Conservation (phyloP, 257 asterid species). For the Osmanthus fragrans region DNA sequence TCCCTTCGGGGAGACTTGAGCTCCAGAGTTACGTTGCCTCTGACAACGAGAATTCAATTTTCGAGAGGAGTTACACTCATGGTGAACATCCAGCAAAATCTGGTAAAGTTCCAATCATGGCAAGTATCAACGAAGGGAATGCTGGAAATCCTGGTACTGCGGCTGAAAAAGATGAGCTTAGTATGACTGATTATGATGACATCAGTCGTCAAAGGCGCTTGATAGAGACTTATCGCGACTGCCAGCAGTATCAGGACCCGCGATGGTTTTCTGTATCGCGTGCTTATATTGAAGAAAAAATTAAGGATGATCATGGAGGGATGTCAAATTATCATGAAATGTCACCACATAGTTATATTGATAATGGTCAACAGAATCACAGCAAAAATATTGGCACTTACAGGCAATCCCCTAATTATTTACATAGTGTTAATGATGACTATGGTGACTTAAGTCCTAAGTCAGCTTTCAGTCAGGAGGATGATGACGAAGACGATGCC, state of each 20-base stretch:
- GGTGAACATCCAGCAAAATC: conserved; percentile 18
- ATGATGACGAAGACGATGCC: conserved; percentile 49
- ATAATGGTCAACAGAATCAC: conserved; percentile 15
- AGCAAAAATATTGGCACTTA: conserved; percentile 18
- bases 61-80: conserved; percentile 23
- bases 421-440: conserved; percentile 14
- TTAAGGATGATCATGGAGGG: conserved; percentile 5
- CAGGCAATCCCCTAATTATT: conserved; percentile 27
- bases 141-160: conserved; percentile 28
- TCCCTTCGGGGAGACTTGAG: conserved; percentile 54
- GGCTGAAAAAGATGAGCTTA: conserved; percentile 35
- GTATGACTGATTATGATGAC: conserved; percentile 38
- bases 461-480: conserved; percentile 32
- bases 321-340: background rate
- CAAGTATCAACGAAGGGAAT: conserved; percentile 34
- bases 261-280: conserved; percentile 53
- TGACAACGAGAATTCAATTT: conserved; percentile 29
- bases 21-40: conserved; percentile 56
- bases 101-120: conserved; percentile 18
- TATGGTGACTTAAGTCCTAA: conserved; percentile 22
- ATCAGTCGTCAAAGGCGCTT: conserved; percentile 29
- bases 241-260: conserved; percentile 31
- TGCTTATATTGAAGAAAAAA: conserved; percentile 33
- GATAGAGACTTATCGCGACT: conserved; percentile 36
- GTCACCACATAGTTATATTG: conserved; percentile 13